Evolutionary conservation across 805 yeast genomes (phyloP).

Genomic region (Candida tammaniensis): DNA sequence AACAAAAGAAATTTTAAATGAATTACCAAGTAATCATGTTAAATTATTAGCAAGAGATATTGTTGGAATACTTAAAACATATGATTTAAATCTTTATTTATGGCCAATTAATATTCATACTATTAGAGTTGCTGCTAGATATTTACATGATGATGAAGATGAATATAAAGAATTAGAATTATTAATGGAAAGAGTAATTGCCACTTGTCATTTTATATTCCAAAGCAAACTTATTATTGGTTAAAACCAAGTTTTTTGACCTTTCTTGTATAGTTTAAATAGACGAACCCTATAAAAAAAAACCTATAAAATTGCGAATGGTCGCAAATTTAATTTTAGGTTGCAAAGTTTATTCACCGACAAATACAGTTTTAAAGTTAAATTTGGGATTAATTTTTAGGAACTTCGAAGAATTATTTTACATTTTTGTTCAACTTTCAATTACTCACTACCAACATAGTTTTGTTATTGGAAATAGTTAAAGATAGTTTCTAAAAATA

Average conservation of each 20-base stretch:
- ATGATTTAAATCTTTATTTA: slow-evolving; percentile 28
- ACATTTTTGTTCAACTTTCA: too few species aligned
- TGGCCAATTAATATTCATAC: slow-evolving; percentile 38
- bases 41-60: slow-evolving; percentile 31
- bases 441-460: too few species aligned
- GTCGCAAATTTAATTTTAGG: too few species aligned
- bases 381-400: too few species aligned
- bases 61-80: slow-evolving; percentile 37
- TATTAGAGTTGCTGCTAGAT: slow-evolving; percentile 24
- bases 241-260: neutral
- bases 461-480: too few species aligned
- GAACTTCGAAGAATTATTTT: too few species aligned
- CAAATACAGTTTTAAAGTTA: too few species aligned
- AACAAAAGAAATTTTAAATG: slow-evolving; percentile 19
- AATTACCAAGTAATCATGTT: slow-evolving; percentile 23
- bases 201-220: slow-evolving; percentile 15
- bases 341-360: too few species aligned
- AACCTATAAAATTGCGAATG: too few species aligned
- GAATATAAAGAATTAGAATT: slow-evolving; percentile 18
- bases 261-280: too few species aligned
- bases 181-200: slow-evolving; percentile 18
- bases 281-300: too few species aligned
- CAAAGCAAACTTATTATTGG: slow-evolving; percentile 15
- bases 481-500: too few species aligned
- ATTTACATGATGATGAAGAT: slow-evolving; percentile 21